Percentiles rank a stretch among this genome's conserved stretches.
Evolutionary conservation across 2,329 filamentous ascomycete species (phyloP).

Genomic region (Zymoseptoria pseudotritici): DNA sequence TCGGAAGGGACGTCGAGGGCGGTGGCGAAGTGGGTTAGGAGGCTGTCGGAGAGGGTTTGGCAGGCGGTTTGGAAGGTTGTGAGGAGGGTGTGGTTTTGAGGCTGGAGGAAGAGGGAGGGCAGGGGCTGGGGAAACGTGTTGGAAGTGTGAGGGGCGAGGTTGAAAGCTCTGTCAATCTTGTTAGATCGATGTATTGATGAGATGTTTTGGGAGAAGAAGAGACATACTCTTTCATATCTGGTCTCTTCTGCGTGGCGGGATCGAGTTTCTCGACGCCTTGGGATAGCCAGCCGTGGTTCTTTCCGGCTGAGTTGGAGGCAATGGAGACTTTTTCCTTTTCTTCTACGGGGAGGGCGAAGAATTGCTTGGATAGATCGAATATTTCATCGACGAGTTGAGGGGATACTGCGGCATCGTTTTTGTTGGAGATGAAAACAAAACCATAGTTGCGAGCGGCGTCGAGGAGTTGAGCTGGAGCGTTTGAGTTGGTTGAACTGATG

Average conservation of each 20-base stretch:
- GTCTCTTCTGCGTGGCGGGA: conserved; percentile 64
- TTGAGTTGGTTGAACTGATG: conserved; percentile 53
- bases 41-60: conserved; percentile 60
- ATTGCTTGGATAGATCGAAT: conserved; percentile 64
- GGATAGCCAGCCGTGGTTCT: conserved; percentile 83
- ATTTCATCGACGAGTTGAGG: conserved; percentile 58
- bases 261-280: conserved; percentile 88
- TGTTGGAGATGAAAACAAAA: conserved; percentile 80
- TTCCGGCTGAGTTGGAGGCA: conserved; percentile 47
- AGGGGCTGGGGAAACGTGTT: conserved; percentile 70
- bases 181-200: not conserved
- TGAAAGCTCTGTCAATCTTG: conserved; percentile 64
- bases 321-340: conserved; percentile 73
- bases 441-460: conserved; percentile 75
- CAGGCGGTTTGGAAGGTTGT: conserved; percentile 62
- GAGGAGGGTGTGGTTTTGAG: conserved; percentile 53
- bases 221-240: conserved; percentile 69
- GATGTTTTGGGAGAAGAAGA: not conserved
- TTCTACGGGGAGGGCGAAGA: conserved; percentile 63
- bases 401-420: conserved; percentile 54
- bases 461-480: conserved; percentile 63
- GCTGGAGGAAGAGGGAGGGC: conserved; percentile 52
- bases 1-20: conserved; percentile 53
- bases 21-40: conserved; percentile 70
- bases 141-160: conserved; percentile 68